Conservation (phyloP, 108 stramenopile species). For the Skeletonema potamos region DNA sequence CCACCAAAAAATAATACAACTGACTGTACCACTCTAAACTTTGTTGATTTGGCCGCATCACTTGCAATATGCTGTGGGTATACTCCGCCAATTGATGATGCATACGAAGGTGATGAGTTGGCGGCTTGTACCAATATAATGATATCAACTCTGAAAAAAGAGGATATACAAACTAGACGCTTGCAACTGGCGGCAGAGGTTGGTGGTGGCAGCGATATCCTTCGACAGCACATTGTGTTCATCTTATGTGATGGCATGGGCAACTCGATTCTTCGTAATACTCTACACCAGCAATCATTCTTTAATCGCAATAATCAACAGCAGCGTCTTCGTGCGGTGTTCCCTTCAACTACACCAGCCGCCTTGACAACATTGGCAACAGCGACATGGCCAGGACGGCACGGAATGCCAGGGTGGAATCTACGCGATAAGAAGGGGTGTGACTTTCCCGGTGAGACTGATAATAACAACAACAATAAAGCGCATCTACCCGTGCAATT, state of each 20-base stretch:
- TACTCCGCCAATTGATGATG: not conserved
- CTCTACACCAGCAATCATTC: slow-evolving; percentile 8
- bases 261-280: slow-evolving; percentile 10
- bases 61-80: slow-evolving; percentile 29
- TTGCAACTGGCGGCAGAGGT: slow-evolving; percentile 21
- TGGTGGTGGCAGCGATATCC: slow-evolving; percentile 4
- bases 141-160: not conserved
- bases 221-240: slow-evolving; percentile 22
- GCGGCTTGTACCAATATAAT: not conserved
- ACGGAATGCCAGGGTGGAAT: slow-evolving; percentile 41
- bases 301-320: slow-evolving; percentile 13
- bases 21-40: not conserved
- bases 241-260: slow-evolving; percentile 46
- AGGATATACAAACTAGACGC: slow-evolving; percentile 12
- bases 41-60: slow-evolving; percentile 28
- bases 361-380: slow-evolving; percentile 38
- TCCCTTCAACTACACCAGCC: slow-evolving; percentile 37
- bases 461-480: not conserved
- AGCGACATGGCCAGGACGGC: slow-evolving; percentile 25
- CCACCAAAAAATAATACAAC: not conserved
- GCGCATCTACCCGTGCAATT: slow-evolving; percentile 25
- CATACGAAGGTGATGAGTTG: not conserved
- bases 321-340: slow-evolving; percentile 28
- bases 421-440: slow-evolving; percentile 34
- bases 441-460: slow-evolving; percentile 31